phyloP scores from a whole-genome alignment of 2,329 filamentous ascomycete species.

The Stachybotrys echinatus region DNA sequence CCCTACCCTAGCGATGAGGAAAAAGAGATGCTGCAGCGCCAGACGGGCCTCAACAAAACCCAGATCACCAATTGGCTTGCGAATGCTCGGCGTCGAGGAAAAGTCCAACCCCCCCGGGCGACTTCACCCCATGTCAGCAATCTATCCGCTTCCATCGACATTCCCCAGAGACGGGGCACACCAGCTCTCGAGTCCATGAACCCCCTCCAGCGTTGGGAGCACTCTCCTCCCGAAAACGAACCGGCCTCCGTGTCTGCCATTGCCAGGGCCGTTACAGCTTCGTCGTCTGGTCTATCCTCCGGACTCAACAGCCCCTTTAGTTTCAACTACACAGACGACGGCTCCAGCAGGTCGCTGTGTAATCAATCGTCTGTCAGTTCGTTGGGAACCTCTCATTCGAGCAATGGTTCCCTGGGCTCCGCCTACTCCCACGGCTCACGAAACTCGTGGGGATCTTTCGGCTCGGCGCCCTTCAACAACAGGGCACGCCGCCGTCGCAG shows the following conservation, averaged over 20 bases:
- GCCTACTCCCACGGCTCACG: conserved; percentile 54
- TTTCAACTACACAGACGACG: conserved; percentile 55
- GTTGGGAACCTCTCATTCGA: conserved; percentile 56
- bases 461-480: conserved; percentile 34
- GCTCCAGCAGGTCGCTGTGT: conserved; percentile 51
- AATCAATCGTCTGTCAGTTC: conserved; percentile 57
- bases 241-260: conserved; percentile 54
- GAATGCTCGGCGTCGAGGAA: conserved; percentile 79
- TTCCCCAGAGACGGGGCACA: conserved; percentile 57
- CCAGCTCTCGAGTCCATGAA: conserved; percentile 50
- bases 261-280: conserved; percentile 51
- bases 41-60: conserved; percentile 74
- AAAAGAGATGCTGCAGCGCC: conserved; percentile 70
- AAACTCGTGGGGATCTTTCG: conserved; percentile 49
- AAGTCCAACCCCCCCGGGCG: conserved; percentile 63
- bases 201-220: conserved; percentile 53
- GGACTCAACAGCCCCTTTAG: conserved; percentile 54
- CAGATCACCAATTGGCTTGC: conserved; percentile 93
- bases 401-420: conserved; percentile 52
- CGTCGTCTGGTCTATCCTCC: conserved; percentile 45
- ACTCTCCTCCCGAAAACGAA: conserved; percentile 57
- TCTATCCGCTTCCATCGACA: conserved; percentile 63
- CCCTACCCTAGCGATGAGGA: conserved; percentile 87
- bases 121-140: conserved; percentile 63
- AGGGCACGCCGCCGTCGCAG: conserved; percentile 44